Base-by-base conservation (phyloP, 139 green algal genomes). In the Micractinium conductrix region DNA sequence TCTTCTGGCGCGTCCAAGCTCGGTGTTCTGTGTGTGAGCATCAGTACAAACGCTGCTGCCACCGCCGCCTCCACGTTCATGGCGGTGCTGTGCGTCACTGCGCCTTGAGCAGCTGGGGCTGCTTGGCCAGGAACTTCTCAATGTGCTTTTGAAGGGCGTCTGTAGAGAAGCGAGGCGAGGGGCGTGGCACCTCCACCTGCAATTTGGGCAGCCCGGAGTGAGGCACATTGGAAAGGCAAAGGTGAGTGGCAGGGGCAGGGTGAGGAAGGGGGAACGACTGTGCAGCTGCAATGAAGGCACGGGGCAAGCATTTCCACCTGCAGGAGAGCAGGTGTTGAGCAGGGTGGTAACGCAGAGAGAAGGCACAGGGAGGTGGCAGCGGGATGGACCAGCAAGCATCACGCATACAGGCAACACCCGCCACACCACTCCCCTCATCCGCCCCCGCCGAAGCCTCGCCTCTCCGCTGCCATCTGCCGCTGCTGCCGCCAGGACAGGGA, bases 401-500 rank as follows among this genome's bases (percentile, higher is more conserved):
- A n/a, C n/a, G n/a, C n/a, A n/a, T n/a, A n/a, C n/a, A n/a, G n/a
- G n/a, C n/a, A n/a, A n/a, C n/a, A n/a, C n/a, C n/a, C n/a, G n/a
- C n/a, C n/a, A n/a, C n/a, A n/a, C n/a, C n/a, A n/a, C n/a, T n/a
- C n/a, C n/a, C n/a, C n/a, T n/a, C n/a, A n/a, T n/a, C n/a, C n/a
- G n/a, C n/a, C n/a, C n/a, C n/a, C n/a, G n/a, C n/a, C n/a, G n/a
- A n/a, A n/a, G n/a, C n/a, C 55, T 9, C 74, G 86, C 85, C 85
- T 86, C 87, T 55, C 88, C 73, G 12, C 43, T 58, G 33, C 73
- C 88, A 6, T 79, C 48, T 43, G 44, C 28, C 26, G 50, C 71
- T 28, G 87, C 40, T 33, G 75, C 50, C 30, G 87, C 90, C 71
- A 93, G 85, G 40, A 93, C 89, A 12, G 90, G 90, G 43, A 93